These are phyloP conservation scores for Filobasidium uniguttulatum DNA, from an alignment of 1,284 basidiomycete species.

Conservation along the genomic window DNA sequence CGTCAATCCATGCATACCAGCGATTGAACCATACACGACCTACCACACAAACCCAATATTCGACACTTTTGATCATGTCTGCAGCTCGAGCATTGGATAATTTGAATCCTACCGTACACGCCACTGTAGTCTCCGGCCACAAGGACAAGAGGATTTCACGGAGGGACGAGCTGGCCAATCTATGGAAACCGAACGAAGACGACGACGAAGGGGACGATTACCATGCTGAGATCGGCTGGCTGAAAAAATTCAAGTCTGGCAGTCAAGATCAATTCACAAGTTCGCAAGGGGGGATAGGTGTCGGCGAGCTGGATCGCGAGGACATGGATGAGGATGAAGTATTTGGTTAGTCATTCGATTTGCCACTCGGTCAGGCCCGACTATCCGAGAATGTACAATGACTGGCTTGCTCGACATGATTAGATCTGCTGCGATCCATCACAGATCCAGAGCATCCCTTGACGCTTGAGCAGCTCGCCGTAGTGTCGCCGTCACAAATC, in stretches of 20 bases:
- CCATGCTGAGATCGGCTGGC: too few species aligned
- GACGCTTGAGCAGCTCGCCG: slow-evolving; percentile 89
- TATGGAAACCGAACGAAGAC: not conserved
- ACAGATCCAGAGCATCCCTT: slow-evolving; percentile 88
- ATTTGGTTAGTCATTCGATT: slow-evolving; percentile 40
- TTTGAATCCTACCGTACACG: slow-evolving; percentile 35
- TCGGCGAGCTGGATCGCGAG: slow-evolving; percentile 32
- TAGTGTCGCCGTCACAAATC: slow-evolving; percentile 83
- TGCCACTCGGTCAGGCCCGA: slow-evolving; percentile 29
- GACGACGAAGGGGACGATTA: too few species aligned
- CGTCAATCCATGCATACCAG: too few species aligned
- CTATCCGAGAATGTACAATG: slow-evolving; percentile 35
- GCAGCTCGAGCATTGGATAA: slow-evolving; percentile 23
- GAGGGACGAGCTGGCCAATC: not conserved
- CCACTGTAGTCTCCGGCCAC: slow-evolving; percentile 12
- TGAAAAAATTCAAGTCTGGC: too few species aligned
- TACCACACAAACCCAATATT: not conserved
- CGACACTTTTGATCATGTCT: not conserved
- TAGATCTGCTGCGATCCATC: slow-evolving; percentile 82
- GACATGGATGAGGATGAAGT: slow-evolving; percentile 47
- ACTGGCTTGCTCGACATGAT: slow-evolving; percentile 14
- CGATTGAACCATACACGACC: too few species aligned
- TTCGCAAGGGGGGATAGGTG: slow-evolving; percentile 13
- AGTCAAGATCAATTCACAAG: not conserved
- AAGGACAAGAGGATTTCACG: slow-evolving; percentile 3